These are phyloP conservation scores for Rhizophagus prolifer DNA, from an alignment of 192 early-diverging fungal genomes.

Conservation along the genomic window DNA sequence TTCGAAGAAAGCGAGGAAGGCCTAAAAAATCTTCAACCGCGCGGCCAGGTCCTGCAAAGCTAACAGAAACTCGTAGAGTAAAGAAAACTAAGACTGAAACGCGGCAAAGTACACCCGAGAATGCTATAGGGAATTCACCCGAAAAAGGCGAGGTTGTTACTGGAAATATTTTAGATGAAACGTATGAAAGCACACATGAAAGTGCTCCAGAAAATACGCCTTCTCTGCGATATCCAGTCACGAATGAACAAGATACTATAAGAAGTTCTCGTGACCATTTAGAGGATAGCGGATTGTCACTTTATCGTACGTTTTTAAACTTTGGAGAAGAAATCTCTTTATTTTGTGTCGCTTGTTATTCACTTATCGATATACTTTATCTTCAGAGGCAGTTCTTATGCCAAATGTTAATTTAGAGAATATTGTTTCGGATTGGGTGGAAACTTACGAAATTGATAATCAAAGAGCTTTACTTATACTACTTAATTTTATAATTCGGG, in stretches of 20 bases:
- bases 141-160: background rate
- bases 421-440: constrained; percentile 71
- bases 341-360: background rate
- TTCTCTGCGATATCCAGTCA: background rate
- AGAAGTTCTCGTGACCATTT: background rate
- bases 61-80: background rate
- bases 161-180: background rate
- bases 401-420: constrained; percentile 57
- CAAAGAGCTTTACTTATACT: constrained; percentile 62
- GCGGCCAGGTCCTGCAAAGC: background rate
- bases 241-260: background rate
- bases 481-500: constrained; percentile 71
- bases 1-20: background rate
- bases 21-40: background rate
- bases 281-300: constrained; percentile 19
- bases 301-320: constrained; percentile 10
- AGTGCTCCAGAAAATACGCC: background rate
- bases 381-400: constrained; percentile 45
- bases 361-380: background rate
- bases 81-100: background rate
- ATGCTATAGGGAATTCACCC: background rate
- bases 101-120: background rate
- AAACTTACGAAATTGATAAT: constrained; percentile 52
- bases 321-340: background rate
- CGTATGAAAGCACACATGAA: background rate